Evolutionary conservation across 1,284 basidiomycete genomes (phyloP).

Genomic region (Ganoderma sinense): DNA sequence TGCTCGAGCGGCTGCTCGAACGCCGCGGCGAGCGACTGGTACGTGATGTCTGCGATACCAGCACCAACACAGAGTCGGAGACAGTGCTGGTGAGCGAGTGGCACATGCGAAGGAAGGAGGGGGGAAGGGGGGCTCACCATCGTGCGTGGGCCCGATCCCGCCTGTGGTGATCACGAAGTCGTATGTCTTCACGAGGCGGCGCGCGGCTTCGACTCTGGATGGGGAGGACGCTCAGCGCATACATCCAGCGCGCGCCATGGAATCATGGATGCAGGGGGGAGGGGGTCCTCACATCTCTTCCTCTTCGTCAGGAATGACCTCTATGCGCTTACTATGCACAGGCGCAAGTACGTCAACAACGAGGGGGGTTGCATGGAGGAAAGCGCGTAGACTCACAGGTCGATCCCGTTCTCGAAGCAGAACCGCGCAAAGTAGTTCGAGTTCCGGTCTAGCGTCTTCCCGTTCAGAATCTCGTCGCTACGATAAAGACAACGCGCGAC

Average conservation of each 20-base stretch:
- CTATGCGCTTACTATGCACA: conserved; percentile 76
- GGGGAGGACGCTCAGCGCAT: background rate
- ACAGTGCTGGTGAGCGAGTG: background rate
- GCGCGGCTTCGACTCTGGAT: conserved; percentile 83
- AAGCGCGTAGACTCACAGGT: conserved; percentile 65
- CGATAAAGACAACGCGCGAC: background rate
- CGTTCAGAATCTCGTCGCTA: conserved; percentile 87
- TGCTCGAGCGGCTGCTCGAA: conserved; percentile 82
- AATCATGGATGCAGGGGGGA: background rate
- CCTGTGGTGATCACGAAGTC: conserved; percentile 91
- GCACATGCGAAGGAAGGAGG: background rate
- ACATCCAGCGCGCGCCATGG: background rate
- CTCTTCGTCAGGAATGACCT: conserved; percentile 92
- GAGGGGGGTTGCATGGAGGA: background rate
- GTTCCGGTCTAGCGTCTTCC: conserved; percentile 90
- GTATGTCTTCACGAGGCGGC: conserved; percentile 82
- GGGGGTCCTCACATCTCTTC: conserved; percentile 79
- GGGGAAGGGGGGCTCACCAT: conserved; percentile 55
- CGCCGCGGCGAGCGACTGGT: conserved; percentile 85
- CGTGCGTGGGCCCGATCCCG: conserved; percentile 89
- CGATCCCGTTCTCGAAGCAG: conserved; percentile 89
- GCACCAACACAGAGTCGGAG: background rate
- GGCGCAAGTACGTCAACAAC: conserved; percentile 2
- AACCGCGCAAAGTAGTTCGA: conserved; percentile 86
- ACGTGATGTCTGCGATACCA: conserved; percentile 80